Evolutionary conservation across 345 rosid species (phyloP), one percentile per base, ranked within the genome.

Genomic region (Pistacia integerrima): DNA sequence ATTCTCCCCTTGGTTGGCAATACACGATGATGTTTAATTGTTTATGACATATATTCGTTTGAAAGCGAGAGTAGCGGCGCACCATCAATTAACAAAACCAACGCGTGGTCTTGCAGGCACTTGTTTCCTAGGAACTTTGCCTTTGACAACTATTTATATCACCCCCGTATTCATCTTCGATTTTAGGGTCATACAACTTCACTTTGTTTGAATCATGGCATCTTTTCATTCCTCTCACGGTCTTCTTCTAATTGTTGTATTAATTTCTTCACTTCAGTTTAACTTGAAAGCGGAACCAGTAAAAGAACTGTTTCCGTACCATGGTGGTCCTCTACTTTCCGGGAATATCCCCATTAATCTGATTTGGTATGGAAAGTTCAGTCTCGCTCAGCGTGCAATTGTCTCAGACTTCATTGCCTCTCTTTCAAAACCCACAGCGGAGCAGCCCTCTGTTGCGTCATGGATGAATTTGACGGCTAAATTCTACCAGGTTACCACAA

Each of bases 1-100:
- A 64, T 36, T 72, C 58, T 36, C 73, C 41, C 38, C 74, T 69
- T 62, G 68, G 80, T 77, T 76, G 80, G 83, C 78, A 28, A 4
- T 3, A 5, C 57, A 72, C 62, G 54, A 36, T 41, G 13, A 5
- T 22, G 14, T 54, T 25, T 25, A 25, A 25, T 25, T 25, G 25
- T 25, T 38, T 38, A 28, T 44, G 13, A 25, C n/a, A 14, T 38
- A 5, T 16, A 58, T 61, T 78, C 61, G 51, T 64, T 28, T 70
- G 70, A 48, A 59, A 69, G 11, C 18, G 61, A 22, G 68, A 44
- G 60, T 59, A 41, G 64, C 30, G 33, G 46, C 22, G 36, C 54
- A 48, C 71, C 35, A 46, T 22, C 36, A 1, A 49, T 46, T 48
- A 10, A 67, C 48, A 49, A 22, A 2, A n/a, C 17, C 56, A 71